Evolutionary conservation across 176 grass and related monocot genomes (phyloP).

Genomic region (Echinochloa phyllopogon): DNA sequence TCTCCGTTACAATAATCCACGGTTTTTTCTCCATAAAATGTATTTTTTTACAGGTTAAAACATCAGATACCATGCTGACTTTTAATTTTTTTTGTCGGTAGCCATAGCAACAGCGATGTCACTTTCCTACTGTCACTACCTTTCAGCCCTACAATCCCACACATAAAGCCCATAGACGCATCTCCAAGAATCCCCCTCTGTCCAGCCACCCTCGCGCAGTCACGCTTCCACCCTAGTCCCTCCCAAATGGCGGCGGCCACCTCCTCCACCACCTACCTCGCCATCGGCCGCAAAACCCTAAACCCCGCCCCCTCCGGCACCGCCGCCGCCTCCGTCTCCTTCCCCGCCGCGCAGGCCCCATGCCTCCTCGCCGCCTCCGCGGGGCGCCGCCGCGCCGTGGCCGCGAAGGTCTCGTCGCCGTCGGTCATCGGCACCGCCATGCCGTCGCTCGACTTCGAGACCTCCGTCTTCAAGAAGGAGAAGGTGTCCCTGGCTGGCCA

Average conservation of each 20-base stretch:
- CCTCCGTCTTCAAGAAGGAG: conserved; percentile 79
- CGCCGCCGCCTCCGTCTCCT: conserved; percentile 32
- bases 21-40: no score
- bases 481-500: conserved; percentile 72
- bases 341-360: conserved; percentile 31
- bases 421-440: conserved; percentile 44
- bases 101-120: conserved; percentile 7
- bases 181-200: background rate
- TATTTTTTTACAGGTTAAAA: background rate
- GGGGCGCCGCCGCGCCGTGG: conserved; percentile 30
- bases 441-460: conserved; percentile 74
- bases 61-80: background rate
- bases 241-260: conserved; percentile 64
- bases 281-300: conserved; percentile 45
- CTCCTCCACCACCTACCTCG: conserved; percentile 39
- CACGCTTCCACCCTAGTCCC: conserved; percentile 15
- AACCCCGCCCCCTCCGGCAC: conserved; percentile 43
- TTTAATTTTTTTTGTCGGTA: background rate
- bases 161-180: conserved; percentile 14
- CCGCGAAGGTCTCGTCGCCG: conserved; percentile 46
- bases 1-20: no score
- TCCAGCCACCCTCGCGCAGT: conserved; percentile 21
- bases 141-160: background rate
- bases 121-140: conserved; percentile 20
- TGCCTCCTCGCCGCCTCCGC: conserved; percentile 40